These are phyloP conservation scores for Arctostaphylos glauca DNA, from an alignment of 148 eudicot species.

Conservation along the genomic window DNA sequence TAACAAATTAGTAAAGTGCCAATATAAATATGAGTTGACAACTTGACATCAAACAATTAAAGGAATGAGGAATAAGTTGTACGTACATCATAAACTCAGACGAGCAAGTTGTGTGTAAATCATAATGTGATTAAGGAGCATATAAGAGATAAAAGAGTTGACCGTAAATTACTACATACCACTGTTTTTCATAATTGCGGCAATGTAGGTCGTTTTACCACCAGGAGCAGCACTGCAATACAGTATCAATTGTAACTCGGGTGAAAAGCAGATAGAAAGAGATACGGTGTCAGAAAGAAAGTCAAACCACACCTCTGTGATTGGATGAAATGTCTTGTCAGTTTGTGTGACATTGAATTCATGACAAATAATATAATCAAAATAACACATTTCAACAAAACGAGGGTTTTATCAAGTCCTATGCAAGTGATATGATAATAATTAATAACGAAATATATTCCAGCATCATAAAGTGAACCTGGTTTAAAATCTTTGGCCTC, in stretches of 20 bases:
- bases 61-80: too few species aligned
- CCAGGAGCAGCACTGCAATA: constrained; percentile 94
- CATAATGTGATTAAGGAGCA: not conserved
- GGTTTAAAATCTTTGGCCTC: not conserved
- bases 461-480: not conserved
- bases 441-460: not conserved
- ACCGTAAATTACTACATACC: constrained; percentile 35
- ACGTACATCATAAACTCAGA: not conserved
- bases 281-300: not conserved
- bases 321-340: not conserved
- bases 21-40: not conserved
- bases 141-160: not conserved
- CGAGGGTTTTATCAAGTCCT: not conserved
- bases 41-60: not conserved
- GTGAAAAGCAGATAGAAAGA: not conserved
- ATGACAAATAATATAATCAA: not conserved
- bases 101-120: not conserved
- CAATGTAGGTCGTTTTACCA: constrained; percentile 90
- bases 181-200: constrained; percentile 92
- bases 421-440: not conserved
- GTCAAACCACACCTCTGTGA: not conserved
- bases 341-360: not conserved
- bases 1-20: not conserved
- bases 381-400: not conserved
- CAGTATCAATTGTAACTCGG: constrained; percentile 7